Evolutionary conservation across 441 rosid genomes (phyloP), one percentile per base, ranked within the genome.

Genomic region (Flueggea neowawraea): DNA sequence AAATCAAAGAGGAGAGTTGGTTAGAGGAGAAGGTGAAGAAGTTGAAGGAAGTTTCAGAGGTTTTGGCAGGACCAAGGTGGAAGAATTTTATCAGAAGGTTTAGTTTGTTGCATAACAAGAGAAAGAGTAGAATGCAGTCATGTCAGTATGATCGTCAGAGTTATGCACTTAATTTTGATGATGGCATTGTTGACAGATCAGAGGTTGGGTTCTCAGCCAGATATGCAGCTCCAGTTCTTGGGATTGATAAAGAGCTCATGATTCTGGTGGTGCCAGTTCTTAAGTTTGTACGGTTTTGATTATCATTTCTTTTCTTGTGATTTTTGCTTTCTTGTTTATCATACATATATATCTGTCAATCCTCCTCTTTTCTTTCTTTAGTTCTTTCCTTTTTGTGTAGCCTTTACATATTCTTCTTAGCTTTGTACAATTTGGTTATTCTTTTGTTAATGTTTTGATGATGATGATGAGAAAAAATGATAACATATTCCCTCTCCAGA

Each of bases 81-180:
- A 91, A 89, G 81, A 82, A 75, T 60, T 73, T 84, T 12, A 78
- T 87, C 28, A 55, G 84, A 4, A 84, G 82, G 32, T 75, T 77
- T 43, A 72, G 82, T 22, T 14, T 33, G 12, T 53, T 50, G 17
- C 22, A 55, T 32, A 74, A 54, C 61, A 81, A 74, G 90, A 80
- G 66, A 67, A 81, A 58, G 28, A 17, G 41, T 51, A 69, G 73
- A 28, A 69, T 68, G 61, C 78, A 66, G 55, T 84, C 69, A 36
- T 36, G 4, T 65, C 80, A 72, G 1, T 88, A 88, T n/a, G 96
- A 89, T 78, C 84, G 80, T 47, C 66, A 44, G 57, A 86, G 86
- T 69, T 86, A 90, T 61, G 82, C 83, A 15, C 85, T 90, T n/a
- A 88, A 93, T 58, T 90, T 93, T 54, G 95, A 93, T 41, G 84